phyloP scores from a whole-genome alignment of 2,329 filamentous ascomycete genomes.

The Pseudogymnoascus sp. region DNA sequence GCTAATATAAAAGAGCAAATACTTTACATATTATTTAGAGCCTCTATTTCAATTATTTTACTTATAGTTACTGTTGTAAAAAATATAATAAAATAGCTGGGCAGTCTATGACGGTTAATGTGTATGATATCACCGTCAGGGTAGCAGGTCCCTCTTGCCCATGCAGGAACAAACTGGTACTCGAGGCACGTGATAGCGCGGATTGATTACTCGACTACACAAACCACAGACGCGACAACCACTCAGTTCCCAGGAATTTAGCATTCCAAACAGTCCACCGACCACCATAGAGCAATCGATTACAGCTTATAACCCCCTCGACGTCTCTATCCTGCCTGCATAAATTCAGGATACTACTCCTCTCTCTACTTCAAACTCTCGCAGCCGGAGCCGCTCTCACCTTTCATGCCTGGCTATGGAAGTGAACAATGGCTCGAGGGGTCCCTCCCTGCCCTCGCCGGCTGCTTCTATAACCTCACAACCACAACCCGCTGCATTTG shows the following conservation, averaged over 20 bases:
- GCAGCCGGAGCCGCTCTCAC: background rate
- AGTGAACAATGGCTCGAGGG: background rate
- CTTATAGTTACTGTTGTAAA: background rate
- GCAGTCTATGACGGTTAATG: background rate
- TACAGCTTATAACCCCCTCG: background rate
- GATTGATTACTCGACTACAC: background rate
- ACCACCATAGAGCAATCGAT: background rate
- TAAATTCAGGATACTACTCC: background rate
- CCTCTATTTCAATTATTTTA: too few species aligned
- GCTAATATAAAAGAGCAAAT: too few species aligned
- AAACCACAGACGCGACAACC: background rate
- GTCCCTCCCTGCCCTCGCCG: slow-evolving; percentile 1
- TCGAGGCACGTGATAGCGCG: background rate
- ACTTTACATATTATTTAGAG: too few species aligned
- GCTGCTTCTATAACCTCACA: background rate
- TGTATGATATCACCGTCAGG: background rate
- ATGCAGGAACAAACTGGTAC: background rate
- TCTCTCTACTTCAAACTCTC: background rate
- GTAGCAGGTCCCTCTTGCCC: background rate
- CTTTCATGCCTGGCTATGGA: slow-evolving; percentile 4
- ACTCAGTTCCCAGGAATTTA: background rate
- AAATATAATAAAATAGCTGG: background rate
- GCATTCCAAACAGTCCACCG: background rate
- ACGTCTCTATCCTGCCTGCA: background rate
- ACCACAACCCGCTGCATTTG: slow-evolving; percentile 5